Evolutionary conservation across 352 stramenopile genomes (phyloP).

Genomic region (Poterioochromonas sp.): DNA sequence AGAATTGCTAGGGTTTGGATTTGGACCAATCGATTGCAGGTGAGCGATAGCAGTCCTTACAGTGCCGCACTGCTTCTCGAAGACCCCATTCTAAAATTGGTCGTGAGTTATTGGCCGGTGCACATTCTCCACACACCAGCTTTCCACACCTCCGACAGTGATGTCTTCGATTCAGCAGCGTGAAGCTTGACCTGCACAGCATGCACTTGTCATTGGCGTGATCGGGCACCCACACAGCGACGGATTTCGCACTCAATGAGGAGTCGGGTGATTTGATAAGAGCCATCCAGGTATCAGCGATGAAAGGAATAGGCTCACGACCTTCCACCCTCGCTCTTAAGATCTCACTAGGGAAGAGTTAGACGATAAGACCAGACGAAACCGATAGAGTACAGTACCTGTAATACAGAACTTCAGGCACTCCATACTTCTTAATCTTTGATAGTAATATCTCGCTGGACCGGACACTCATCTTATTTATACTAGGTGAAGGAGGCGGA

Average conservation of each 20-base stretch:
- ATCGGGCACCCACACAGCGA: constrained; percentile 16
- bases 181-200: neutral
- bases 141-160: constrained; percentile 19
- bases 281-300: neutral
- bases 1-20: too few relatives aligned
- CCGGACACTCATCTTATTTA: too few relatives aligned
- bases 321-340: constrained; percentile 5
- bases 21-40: neutral
- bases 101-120: constrained; percentile 2
- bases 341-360: neutral
- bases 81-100: constrained; percentile 23
- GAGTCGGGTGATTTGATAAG: neutral
- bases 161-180: neutral
- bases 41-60: constrained; percentile 7
- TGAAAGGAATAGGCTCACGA: neutral
- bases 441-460: too few relatives aligned
- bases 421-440: neutral
- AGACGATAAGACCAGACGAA: neutral
- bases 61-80: neutral
- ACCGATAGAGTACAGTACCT: neutral
- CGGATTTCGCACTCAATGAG: neutral
- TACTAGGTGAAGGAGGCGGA: too few relatives aligned
- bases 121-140: neutral
- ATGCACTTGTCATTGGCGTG: neutral
- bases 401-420: constrained; percentile 12